Percentiles rank a stretch among this genome's conserved stretches.
These are phyloP conservation scores for Aspergillus tubingensis DNA, from an alignment of 2,329 filamentous ascomycete genomes.

Conservation along the genomic window DNA sequence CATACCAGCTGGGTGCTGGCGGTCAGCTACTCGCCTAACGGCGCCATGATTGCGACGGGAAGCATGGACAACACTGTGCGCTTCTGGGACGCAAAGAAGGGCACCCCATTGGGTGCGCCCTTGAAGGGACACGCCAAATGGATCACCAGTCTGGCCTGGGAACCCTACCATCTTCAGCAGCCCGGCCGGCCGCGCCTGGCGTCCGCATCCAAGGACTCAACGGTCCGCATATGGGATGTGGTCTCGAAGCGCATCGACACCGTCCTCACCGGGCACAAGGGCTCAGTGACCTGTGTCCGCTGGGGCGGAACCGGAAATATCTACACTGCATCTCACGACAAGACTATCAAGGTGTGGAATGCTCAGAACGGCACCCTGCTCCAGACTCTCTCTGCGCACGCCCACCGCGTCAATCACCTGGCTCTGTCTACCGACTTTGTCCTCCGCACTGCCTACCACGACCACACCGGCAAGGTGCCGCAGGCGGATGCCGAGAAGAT, in stretches of 20 bases:
- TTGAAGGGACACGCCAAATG: constrained; percentile 87
- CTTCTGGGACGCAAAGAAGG: constrained; percentile 83
- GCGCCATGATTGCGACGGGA: constrained; percentile 77
- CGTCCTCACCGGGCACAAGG: constrained; percentile 84
- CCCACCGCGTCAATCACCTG: constrained; percentile 94
- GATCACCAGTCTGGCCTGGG: constrained; percentile 86
- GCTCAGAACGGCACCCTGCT: constrained; percentile 74
- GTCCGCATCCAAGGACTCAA: constrained; percentile 86
- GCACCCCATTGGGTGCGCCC: constrained; percentile 68
- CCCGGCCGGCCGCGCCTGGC: constrained; percentile 75
- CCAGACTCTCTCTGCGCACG: constrained; percentile 78
- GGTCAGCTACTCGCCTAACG: constrained; percentile 85
- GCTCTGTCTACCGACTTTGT: constrained; percentile 92
- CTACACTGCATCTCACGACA: constrained; percentile 86
- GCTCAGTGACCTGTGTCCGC: constrained; percentile 82
- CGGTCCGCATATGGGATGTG: constrained; percentile 82
- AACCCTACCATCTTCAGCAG: constrained; percentile 83
- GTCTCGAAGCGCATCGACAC: constrained; percentile 77
- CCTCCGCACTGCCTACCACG: constrained; percentile 80
- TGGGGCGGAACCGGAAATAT: constrained; percentile 91
- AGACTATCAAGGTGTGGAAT: constrained; percentile 90
- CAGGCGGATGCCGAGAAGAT: constrained; percentile 69
- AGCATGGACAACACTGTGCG: constrained; percentile 92
- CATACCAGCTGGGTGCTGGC: constrained; percentile 89
- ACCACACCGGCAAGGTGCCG: constrained; percentile 75